phyloP scores from a whole-genome alignment of 1,284 basidiomycete species.

The Lignosus rhinocerotis region DNA sequence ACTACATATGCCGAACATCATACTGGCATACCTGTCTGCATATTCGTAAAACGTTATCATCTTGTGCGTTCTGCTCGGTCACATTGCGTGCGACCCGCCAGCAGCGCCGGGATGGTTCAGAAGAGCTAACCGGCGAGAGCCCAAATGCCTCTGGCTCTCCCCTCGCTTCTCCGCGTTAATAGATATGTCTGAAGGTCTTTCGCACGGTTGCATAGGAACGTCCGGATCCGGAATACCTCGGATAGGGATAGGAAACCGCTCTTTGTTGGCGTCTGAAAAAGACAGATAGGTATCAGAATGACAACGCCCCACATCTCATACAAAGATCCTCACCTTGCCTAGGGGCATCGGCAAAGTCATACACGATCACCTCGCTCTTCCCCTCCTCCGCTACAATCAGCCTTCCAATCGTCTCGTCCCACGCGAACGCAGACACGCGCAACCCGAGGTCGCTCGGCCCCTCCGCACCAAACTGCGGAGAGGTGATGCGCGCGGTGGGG shows the following conservation, averaged over 20 bases:
- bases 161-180: background rate
- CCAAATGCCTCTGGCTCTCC: background rate
- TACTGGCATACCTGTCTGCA: background rate
- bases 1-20: background rate
- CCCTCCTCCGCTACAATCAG: slow-evolving; percentile 37
- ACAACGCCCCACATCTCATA: background rate
- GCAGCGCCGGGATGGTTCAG: background rate
- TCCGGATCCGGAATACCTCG: background rate
- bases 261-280: background rate
- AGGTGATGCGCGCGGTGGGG: background rate
- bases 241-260: background rate
- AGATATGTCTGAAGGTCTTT: background rate
- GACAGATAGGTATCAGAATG: background rate
- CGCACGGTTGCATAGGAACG: background rate
- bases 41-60: background rate
- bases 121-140: background rate
- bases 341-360: slow-evolving; percentile 42
- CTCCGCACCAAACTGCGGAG: slow-evolving; percentile 4
- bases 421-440: slow-evolving; percentile 33
- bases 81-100: background rate
- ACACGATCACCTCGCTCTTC: slow-evolving; percentile 30
- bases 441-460: background rate
- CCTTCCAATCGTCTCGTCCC: slow-evolving; percentile 47
- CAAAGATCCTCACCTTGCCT: slow-evolving; percentile 4
- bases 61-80: background rate